These are phyloP conservation scores for Daldinia eschscholtzii DNA, from an alignment of 2,329 filamentous ascomycete genomes.

Conservation along the genomic window DNA sequence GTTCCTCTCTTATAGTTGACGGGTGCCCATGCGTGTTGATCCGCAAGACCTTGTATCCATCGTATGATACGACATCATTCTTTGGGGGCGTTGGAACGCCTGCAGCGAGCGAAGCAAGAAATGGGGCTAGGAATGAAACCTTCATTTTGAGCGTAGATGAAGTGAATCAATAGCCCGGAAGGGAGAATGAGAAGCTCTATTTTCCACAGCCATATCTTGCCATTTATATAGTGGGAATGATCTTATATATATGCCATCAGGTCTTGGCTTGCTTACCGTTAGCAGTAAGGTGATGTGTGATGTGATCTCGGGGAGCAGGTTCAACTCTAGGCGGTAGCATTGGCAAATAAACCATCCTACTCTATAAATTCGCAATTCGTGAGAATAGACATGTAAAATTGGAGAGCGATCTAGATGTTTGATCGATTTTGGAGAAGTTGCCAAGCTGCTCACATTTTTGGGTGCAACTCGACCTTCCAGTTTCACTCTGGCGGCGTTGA, in stretches of 20 bases:
- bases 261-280: neutral
- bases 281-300: neutral
- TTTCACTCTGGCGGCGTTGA: constrained; percentile 24
- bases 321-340: neutral
- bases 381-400: neutral
- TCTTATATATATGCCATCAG: neutral
- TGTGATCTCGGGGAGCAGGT: neutral
- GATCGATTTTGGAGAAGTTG: constrained; percentile 9
- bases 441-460: constrained; percentile 22
- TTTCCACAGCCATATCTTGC: neutral
- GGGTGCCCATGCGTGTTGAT: constrained; percentile 60
- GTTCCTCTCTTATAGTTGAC: constrained; percentile 53
- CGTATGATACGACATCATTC: constrained; percentile 53
- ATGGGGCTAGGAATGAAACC: neutral
- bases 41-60: constrained; percentile 61
- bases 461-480: constrained; percentile 23
- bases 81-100: constrained; percentile 12
- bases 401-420: neutral
- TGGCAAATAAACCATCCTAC: neutral
- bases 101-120: constrained; percentile 16
- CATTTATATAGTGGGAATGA: neutral
- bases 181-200: neutral
- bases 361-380: neutral
- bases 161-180: neutral
- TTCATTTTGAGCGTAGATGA: neutral